Evolutionary conservation across 1,284 basidiomycete species (phyloP).

Genomic region (Clitocybe nebularis): DNA sequence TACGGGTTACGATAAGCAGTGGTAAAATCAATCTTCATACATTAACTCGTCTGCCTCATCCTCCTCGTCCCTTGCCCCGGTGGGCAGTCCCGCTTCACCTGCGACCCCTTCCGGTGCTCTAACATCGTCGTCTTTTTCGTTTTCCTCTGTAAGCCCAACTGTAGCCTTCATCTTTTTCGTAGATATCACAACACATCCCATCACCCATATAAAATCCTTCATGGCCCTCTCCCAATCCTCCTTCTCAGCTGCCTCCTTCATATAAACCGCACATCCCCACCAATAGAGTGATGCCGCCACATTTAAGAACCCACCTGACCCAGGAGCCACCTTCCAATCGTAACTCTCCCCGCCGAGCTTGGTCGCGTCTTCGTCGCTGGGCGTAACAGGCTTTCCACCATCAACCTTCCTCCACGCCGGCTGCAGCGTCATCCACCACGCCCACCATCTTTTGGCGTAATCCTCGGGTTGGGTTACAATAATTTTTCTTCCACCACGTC

Average conservation of each 20-base stretch:
- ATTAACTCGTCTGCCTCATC: neutral
- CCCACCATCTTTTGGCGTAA: conserved; percentile 7
- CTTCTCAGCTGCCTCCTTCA: neutral
- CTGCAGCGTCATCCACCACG: conserved; percentile 10
- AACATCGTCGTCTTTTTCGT: neutral
- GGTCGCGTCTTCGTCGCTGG: no score
- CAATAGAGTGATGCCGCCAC: conserved; percentile 2
- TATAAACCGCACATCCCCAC: conserved; percentile 1
- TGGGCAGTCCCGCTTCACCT: neutral
- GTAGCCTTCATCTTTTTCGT: neutral
- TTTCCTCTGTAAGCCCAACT: no score
- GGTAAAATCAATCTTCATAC: no score
- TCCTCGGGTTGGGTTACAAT: neutral
- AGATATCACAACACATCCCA: neutral
- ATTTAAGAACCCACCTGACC: conserved; percentile 1
- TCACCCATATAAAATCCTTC: neutral
- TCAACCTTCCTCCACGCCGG: conserved; percentile 2
- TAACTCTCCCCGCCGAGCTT: no score
- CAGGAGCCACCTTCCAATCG: neutral
- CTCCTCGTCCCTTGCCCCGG: neutral
- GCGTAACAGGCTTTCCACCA: neutral
- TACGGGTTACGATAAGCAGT: no score
- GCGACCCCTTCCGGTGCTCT: neutral
- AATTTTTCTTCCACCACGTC: neutral
- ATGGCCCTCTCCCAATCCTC: neutral